Conservation (phyloP, 768 basidiomycete species). For the Suillus ampliporus region DNA sequence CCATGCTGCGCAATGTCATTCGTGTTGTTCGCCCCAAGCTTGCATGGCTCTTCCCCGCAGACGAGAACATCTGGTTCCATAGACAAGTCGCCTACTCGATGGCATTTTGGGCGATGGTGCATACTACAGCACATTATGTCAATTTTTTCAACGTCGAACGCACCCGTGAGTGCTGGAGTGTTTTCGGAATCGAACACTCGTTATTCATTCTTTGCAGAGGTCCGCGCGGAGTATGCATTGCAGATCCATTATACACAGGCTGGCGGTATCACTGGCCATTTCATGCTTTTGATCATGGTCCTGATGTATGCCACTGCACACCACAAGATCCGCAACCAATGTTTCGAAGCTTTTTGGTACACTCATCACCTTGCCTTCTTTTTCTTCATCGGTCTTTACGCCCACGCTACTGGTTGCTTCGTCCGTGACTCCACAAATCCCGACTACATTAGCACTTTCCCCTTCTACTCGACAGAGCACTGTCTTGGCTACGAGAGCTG, state of each 20-base stretch:
- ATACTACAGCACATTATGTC: conserved; percentile 92
- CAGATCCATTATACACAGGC: conserved; percentile 89
- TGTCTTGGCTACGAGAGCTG: conserved; percentile 93
- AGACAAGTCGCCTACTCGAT: conserved; percentile 93
- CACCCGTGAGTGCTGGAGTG: conserved; percentile 61
- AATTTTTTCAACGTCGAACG: conserved; percentile 93
- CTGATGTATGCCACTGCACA: conserved; percentile 93
- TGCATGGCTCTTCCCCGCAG: conserved; percentile 86
- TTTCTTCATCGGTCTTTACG: conserved; percentile 90
- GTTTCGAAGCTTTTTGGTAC: conserved; percentile 97
- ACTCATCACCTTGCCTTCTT: conserved; percentile 95
- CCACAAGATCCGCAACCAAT: conserved; percentile 84
- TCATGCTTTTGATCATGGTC: conserved; percentile 94
- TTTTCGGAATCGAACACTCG: not conserved
- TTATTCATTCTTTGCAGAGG: conserved; percentile 53
- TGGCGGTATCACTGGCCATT: conserved; percentile 94
- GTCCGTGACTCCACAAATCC: conserved; percentile 85
- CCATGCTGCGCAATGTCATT: conserved; percentile 89
- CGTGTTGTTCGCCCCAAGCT: conserved; percentile 82
- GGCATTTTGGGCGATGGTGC: conserved; percentile 92
- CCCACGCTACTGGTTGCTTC: conserved; percentile 94
- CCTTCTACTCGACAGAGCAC: conserved; percentile 86
- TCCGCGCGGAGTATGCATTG: conserved; percentile 76
- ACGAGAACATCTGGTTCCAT: conserved; percentile 97
- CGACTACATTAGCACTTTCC: conserved; percentile 72